phyloP scores from a whole-genome alignment of 495 filamentous ascomycete species.

The Aeminium ludgeri region DNA sequence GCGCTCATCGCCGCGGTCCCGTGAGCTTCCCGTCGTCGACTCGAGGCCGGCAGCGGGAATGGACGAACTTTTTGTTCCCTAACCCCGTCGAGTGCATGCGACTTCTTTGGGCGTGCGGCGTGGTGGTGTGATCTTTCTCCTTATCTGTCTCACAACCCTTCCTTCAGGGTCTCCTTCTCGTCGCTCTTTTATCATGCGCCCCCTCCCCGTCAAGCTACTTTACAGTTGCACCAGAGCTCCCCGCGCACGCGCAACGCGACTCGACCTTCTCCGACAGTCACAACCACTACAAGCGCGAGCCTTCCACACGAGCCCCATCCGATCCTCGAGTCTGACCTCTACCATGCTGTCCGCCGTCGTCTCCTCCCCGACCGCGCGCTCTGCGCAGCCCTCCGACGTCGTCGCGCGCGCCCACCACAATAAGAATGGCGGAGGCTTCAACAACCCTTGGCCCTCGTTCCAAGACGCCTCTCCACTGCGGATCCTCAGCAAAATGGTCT shows the following conservation, averaged over 20 bases:
- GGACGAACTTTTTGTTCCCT: too few relatives aligned
- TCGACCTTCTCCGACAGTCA: neutral
- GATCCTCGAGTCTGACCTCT: conserved; percentile 22
- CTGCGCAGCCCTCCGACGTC: conserved; percentile 37
- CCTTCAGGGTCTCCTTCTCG: neutral
- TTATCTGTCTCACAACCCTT: neutral
- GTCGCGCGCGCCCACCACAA: conserved; percentile 40
- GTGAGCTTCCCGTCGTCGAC: too few relatives aligned
- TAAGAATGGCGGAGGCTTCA: conserved; percentile 39
- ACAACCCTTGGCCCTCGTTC: conserved; percentile 35
- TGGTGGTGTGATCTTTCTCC: too few relatives aligned
- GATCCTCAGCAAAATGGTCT: conserved; percentile 17
- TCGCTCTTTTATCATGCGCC: neutral
- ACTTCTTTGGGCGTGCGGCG: too few relatives aligned
- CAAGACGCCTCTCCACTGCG: conserved; percentile 9
- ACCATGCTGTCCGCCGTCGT: conserved; percentile 39
- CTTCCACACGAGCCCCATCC: conserved; percentile 2
- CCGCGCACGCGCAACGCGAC: neutral
- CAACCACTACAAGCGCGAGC: neutral
- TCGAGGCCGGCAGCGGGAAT: too few relatives aligned
- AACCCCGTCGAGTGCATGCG: too few relatives aligned
- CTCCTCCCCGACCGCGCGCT: conserved; percentile 30
- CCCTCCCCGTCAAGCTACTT: too few relatives aligned
- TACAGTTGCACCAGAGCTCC: neutral
- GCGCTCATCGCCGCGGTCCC: too few relatives aligned